Evolutionary conservation across 306 rosid genomes (phyloP), one percentile per base, ranked within the genome.

Genomic region (Lupinus albus): DNA sequence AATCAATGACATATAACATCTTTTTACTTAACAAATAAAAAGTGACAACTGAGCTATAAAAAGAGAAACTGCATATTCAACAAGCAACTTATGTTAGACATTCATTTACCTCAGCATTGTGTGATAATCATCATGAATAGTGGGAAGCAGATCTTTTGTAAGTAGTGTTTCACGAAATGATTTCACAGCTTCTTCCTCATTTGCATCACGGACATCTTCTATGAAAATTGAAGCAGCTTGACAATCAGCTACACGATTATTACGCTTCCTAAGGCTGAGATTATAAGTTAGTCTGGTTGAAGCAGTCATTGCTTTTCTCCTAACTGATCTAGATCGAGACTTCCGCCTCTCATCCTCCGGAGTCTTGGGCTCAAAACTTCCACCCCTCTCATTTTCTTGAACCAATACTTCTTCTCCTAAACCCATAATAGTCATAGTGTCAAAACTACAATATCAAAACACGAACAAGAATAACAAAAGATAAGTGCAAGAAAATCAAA

Each of bases 141-240:
- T 78, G 7, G 91, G 98, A n/a, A 93, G 88, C 77, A 88, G 81
- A 74, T 90, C 85, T 52, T 75, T 83, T 3, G 76, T 69, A 60
- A 85, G 76, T 82, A 93, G 73, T 17, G 62, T 68, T 78, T 74
- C 79, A 9, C 91, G 94, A 68, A 93, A 83, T 2, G 75, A 70
- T 80, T 84, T 75, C 25, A 93, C 99, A 8, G 92, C 87, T 78
- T 82, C 78, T 71, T 88, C 99, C 88, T 93, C 99, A 59, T 81
- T 82, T 4, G 99, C 87, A 58, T 93, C 99, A 13, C 99, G 85
- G n/a, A 90, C 84, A 72, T 93, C 97, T 74, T 90, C 84, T n/a
- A 86, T 83, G 66, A 87, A 78, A 72, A 93, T 72, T 50, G 83
- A 78, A 8, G 88, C 65, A 64, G 75, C 82, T n/a, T 82, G 87